phyloP scores from a whole-genome alignment of 2,329 filamentous ascomycete genomes.

The Scorias spongiosa region DNA sequence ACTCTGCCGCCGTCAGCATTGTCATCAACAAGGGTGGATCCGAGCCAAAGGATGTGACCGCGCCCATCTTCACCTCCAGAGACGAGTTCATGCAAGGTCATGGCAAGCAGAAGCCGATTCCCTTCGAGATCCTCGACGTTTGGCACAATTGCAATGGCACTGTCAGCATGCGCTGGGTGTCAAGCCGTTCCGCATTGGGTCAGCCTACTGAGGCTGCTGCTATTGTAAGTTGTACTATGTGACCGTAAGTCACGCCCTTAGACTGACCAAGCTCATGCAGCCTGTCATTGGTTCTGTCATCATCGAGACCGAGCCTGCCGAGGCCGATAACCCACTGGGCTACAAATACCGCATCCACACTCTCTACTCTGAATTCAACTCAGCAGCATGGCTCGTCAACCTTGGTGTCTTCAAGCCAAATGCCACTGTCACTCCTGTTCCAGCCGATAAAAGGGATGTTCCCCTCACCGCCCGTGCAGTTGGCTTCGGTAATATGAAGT shows the following conservation, averaged over 20 bases:
- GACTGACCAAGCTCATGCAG: conserved; percentile 2
- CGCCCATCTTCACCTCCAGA: conserved; percentile 11
- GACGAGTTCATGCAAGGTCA: conserved; percentile 16
- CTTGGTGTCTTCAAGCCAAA: conserved; percentile 6
- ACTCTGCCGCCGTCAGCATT: conserved; percentile 17
- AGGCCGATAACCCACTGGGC: conserved; percentile 11
- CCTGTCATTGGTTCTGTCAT: conserved; percentile 14
- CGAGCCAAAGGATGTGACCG: conserved; percentile 12
- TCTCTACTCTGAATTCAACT: conserved; percentile 20
- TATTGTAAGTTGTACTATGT: conserved; percentile 10
- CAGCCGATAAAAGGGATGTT: not conserved
- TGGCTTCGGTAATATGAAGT: not conserved
- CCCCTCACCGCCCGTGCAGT: not conserved
- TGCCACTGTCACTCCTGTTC: conserved; percentile 2
- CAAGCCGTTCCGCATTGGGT: conserved; percentile 10
- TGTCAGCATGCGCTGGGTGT: conserved; percentile 13
- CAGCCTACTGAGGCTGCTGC: conserved; percentile 13
- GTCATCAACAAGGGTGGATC: conserved; percentile 15
- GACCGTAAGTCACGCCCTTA: not conserved
- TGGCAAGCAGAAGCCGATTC: conserved; percentile 15
- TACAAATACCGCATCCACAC: conserved; percentile 14
- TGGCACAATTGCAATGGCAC: conserved; percentile 14
- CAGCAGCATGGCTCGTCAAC: conserved; percentile 19
- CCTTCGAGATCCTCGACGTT: conserved; percentile 16
- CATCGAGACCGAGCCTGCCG: conserved; percentile 8